These are phyloP conservation scores for Aphanomyces astaci DNA, from an alignment of 352 stramenopile genomes.

Conservation along the genomic window DNA sequence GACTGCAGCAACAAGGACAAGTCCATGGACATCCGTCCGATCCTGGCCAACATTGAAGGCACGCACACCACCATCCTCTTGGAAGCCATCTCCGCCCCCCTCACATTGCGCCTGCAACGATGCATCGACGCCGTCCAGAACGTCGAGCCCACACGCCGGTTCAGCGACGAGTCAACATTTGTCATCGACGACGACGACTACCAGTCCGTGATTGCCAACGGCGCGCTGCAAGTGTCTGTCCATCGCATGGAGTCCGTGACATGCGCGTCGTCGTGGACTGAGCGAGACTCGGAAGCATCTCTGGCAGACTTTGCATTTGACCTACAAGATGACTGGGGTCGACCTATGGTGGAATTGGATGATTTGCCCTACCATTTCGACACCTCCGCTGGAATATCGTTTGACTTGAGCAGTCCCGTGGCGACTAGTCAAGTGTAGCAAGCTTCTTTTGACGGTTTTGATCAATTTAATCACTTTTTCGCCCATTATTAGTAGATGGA, in stretches of 20 bases:
- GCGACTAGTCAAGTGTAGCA: slow-evolving; percentile 14
- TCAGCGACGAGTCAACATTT: slow-evolving; percentile 66
- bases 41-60: slow-evolving; percentile 38
- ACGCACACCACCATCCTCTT: slow-evolving; percentile 38
- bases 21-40: not conserved
- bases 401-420: not conserved
- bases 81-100: slow-evolving; percentile 44
- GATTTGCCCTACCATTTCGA: slow-evolving; percentile 1
- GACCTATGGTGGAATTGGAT: slow-evolving; percentile 4
- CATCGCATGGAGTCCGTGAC: not conserved
- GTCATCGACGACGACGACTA: slow-evolving; percentile 63
- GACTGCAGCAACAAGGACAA: slow-evolving; percentile 10
- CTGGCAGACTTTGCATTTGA: slow-evolving; percentile 68
- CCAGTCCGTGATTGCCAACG: slow-evolving; percentile 30
- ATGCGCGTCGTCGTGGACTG: not conserved
- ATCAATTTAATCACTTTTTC: too few relatives aligned
- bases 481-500: too few relatives aligned
- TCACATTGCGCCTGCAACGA: slow-evolving; percentile 65
- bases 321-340: slow-evolving; percentile 50
- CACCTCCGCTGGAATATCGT: not conserved
- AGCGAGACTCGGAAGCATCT: slow-evolving; percentile 32
- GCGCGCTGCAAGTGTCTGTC: slow-evolving; percentile 11
- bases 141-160: slow-evolving; percentile 35
- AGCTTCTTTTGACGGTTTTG: too few relatives aligned
- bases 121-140: slow-evolving; percentile 70